Conservation (phyloP, 2,329 filamentous ascomycete species). For the Penicillium sp. region DNA sequence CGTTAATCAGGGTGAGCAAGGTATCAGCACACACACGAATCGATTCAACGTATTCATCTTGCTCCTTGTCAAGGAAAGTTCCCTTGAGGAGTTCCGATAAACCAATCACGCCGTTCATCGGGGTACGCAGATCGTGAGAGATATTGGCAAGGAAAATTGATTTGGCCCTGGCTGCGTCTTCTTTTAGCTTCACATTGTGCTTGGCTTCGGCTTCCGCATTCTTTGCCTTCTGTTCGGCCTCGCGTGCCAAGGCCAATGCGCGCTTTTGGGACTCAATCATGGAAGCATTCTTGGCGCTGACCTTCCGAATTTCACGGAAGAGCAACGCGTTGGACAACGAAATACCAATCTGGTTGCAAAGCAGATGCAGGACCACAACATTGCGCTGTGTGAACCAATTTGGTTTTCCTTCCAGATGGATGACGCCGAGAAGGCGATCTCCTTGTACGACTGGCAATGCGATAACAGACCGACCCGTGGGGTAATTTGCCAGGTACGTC, state of each 20-base stretch:
- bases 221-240: constrained; percentile 65
- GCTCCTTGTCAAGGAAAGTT: constrained; percentile 57
- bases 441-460: constrained; percentile 63
- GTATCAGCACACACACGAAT: constrained; percentile 70
- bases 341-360: constrained; percentile 65
- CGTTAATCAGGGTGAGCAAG: constrained; percentile 82
- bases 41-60: constrained; percentile 63
- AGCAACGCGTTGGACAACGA: constrained; percentile 64
- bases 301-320: constrained; percentile 61
- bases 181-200: constrained; percentile 64
- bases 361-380: constrained; percentile 52
- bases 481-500: constrained; percentile 56
- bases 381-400: constrained; percentile 65
- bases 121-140: constrained; percentile 82
- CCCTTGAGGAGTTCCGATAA: constrained; percentile 63
- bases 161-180: constrained; percentile 71
- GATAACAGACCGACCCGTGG: constrained; percentile 60
- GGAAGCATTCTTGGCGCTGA: constrained; percentile 62
- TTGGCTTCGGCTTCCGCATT: constrained; percentile 63
- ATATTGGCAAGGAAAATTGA: constrained; percentile 98
- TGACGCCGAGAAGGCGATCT: constrained; percentile 58
- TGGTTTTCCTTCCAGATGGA: constrained; percentile 62
- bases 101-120: constrained; percentile 90
- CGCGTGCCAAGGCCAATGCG: constrained; percentile 60
- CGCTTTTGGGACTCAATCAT: constrained; percentile 67